A percentile compares a stretch with the other conserved stretches of the same genome.
These are phyloP conservation scores for Suillus subluteus DNA, from an alignment of 768 basidiomycete genomes.

Conservation along the genomic window DNA sequence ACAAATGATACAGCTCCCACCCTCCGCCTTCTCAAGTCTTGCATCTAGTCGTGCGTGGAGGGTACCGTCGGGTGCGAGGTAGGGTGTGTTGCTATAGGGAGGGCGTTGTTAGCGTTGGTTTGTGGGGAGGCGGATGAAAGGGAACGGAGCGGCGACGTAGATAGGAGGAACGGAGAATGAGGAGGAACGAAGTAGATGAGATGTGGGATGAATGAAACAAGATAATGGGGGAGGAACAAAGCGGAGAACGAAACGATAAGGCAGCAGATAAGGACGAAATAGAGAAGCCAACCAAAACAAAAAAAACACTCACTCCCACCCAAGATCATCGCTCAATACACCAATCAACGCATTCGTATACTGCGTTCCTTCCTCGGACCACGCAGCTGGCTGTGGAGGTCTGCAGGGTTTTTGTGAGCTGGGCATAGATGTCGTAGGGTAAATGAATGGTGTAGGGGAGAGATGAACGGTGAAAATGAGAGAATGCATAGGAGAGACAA, in stretches of 20 bases:
- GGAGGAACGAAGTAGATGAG: neutral
- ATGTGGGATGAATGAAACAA: too few relatives aligned
- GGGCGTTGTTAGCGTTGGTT: neutral
- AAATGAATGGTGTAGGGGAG: neutral
- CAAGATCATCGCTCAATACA: conserved; percentile 45
- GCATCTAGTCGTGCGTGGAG: conserved; percentile 51
- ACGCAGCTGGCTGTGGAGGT: conserved; percentile 8
- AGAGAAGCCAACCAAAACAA: neutral
- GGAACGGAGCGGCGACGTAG: neutral
- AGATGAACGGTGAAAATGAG: neutral
- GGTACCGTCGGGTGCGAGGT: conserved; percentile 49
- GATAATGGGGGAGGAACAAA: too few relatives aligned
- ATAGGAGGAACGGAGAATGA: neutral
- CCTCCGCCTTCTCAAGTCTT: conserved; percentile 39
- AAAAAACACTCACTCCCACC: conserved; percentile 50
- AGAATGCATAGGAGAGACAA: neutral
- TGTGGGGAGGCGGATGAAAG: neutral
- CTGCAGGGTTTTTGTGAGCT: neutral
- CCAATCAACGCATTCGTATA: conserved; percentile 39
- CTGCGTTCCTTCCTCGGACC: conserved; percentile 19
- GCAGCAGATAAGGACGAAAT: neutral
- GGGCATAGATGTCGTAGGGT: neutral
- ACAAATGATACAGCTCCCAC: conserved; percentile 49
- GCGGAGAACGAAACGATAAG: neutral
- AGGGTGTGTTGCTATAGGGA: conserved; percentile 45